phyloP scores from a whole-genome alignment of 495 filamentous ascomycete genomes.

The Elasticomyces elasticus region DNA sequence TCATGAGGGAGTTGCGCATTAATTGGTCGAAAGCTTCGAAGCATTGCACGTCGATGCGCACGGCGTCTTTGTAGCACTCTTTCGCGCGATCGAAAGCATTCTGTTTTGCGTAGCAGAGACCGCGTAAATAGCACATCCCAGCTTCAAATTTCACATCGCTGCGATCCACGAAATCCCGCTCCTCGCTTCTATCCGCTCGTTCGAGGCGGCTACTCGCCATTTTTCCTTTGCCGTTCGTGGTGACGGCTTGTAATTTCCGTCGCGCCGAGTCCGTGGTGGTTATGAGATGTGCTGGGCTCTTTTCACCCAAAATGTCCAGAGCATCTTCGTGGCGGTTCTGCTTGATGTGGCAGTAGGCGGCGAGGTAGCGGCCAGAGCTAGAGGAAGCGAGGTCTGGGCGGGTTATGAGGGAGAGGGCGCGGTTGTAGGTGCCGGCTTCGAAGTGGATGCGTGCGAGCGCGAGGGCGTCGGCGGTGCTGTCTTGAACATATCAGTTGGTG shows the following conservation, averaged over 20 bases:
- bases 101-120: constrained; percentile 90
- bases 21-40: constrained; percentile 97
- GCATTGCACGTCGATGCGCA: constrained; percentile 94
- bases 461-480: constrained; percentile 81
- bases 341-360: constrained; percentile 85
- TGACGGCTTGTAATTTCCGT: constrained; percentile 42
- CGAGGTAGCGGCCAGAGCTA: constrained; percentile 82
- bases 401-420: constrained; percentile 74
- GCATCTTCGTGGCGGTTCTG: constrained; percentile 84
- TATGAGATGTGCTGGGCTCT: constrained; percentile 80
- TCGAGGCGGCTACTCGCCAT: constrained; percentile 31
- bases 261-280: constrained; percentile 52
- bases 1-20: constrained; percentile 95
- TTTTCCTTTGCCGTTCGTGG: constrained; percentile 19
- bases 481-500: constrained; percentile 36
- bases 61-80: constrained; percentile 95
- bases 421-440: constrained; percentile 81
- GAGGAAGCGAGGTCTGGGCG: constrained; percentile 72
- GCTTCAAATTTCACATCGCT: constrained; percentile 81
- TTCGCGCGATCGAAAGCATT: constrained; percentile 96
- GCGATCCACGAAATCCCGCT: constrained; percentile 56
- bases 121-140: constrained; percentile 91
- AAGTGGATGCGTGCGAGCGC: constrained; percentile 94
- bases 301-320: constrained; percentile 77
- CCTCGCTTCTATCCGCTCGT: constrained; percentile 50